Base-by-base conservation (phyloP, 495 filamentous ascomycete genomes). In the Aspergillus cavernicola region DNA sequence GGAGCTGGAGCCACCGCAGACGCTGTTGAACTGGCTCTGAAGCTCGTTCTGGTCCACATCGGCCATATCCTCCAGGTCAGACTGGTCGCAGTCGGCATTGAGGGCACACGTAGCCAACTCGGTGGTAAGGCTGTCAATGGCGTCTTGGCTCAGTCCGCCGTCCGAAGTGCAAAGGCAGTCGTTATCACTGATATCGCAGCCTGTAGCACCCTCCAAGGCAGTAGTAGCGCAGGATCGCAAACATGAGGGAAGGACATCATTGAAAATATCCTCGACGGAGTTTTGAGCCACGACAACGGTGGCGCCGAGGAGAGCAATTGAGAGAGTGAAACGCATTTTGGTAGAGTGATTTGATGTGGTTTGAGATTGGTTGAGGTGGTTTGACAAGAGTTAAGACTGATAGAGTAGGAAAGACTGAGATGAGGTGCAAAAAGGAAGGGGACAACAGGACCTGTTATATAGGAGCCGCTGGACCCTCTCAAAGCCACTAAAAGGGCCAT, bases 321-420 rank as follows among this genome's bases (percentile, higher is more conserved):
- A 33, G 22, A 50, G 20, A 23, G 39, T 9, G 46, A 38, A 50
- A 37, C 46, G 46, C 46, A 50, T 50, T 13, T 50, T 50, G 45
- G 18, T 19, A 13, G n/a, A n/a, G 12, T 28, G 24, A 9, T 9
- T 28, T 28, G 24, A 4, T 28, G 4, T 28, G 13, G 22, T n/a
- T 15, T 2, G n/a, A n/a, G n/a, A n/a, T n/a, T n/a, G 19, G 9
- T 12, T 36, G 22, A 1, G 6, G 23, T 26, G 19, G 42, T 31
- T 32, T 45, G 26, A 31, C 1, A 6, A 31, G 26, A 20, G 28
- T 18, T 5, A 20, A 26, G 23, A 15, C 23, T 9, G 15, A 16
- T 10, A 35, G 20, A 35, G 13, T 20, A 8, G 31, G 36, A 18
- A 39, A 20, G 36, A 39, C 36, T 39, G 36, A n/a, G 12, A 4